Conservation (phyloP, 2,329 filamentous ascomycete species). For the Rasamsonia emersonii region DNA sequence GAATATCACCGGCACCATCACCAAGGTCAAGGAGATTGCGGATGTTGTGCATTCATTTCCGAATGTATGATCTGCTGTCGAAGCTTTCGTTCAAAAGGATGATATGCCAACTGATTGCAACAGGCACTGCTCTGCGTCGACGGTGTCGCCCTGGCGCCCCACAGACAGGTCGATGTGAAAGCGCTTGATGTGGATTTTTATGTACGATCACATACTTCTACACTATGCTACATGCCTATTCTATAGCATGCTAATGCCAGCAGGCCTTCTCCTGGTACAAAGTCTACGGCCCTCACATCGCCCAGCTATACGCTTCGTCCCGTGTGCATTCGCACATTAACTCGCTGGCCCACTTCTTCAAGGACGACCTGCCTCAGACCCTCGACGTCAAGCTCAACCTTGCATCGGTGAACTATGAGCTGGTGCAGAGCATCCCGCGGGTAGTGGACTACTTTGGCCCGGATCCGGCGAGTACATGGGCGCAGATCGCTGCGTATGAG, state of each 20-base stretch:
- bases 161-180: slow-evolving; percentile 60
- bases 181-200: slow-evolving; percentile 66
- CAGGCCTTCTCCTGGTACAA: slow-evolving; percentile 72
- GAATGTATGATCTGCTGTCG: too few relatives aligned
- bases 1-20: slow-evolving; percentile 65
- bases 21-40: slow-evolving; percentile 32
- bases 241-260: slow-evolving; percentile 1
- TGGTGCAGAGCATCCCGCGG: slow-evolving; percentile 52
- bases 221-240: neutral
- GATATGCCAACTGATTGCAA: too few relatives aligned
- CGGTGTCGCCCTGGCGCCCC: slow-evolving; percentile 68
- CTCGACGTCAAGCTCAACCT: slow-evolving; percentile 61
- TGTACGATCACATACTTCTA: too few relatives aligned
- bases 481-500: slow-evolving; percentile 50
- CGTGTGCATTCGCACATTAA: slow-evolving; percentile 48
- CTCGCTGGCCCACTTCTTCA: slow-evolving; percentile 61
- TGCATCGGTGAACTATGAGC: slow-evolving; percentile 63
- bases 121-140: slow-evolving; percentile 61
- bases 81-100: too few relatives aligned
- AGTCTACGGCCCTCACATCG: slow-evolving; percentile 67
- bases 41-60: slow-evolving; percentile 35
- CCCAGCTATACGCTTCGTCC: slow-evolving; percentile 58
- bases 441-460: slow-evolving; percentile 54
- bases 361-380: slow-evolving; percentile 43
- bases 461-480: slow-evolving; percentile 37